phyloP scores from a whole-genome alignment of 108 stramenopile genomes.

The Cyclostephanos tholiformis region DNA sequence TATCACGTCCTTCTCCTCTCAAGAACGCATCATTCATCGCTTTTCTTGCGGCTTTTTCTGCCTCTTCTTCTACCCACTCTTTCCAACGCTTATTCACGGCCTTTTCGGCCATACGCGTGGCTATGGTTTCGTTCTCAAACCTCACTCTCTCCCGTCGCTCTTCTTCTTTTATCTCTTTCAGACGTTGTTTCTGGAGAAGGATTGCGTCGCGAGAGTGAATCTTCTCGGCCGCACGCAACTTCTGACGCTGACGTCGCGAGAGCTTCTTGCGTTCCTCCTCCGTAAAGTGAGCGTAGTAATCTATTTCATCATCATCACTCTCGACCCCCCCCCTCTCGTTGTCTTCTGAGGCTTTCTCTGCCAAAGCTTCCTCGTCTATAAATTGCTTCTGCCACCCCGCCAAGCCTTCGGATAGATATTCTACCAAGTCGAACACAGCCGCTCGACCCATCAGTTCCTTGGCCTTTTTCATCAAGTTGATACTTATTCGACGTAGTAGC shows the following conservation, averaged over 20 bases:
- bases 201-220: constrained; percentile 53
- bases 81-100: constrained; percentile 53
- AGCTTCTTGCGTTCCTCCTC: constrained; percentile 51
- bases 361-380: constrained; percentile 47
- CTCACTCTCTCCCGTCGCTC: constrained; percentile 46
- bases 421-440: constrained; percentile 55
- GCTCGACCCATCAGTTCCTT: constrained; percentile 52
- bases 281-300: constrained; percentile 46
- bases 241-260: constrained; percentile 61
- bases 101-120: constrained; percentile 50
- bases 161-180: constrained; percentile 45
- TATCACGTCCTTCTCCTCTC: constrained; percentile 49
- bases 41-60: constrained; percentile 50
- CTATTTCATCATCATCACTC: constrained; percentile 40
- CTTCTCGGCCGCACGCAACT: constrained; percentile 64
- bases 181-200: constrained; percentile 41
- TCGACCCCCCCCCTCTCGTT: constrained; percentile 36
- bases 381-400: constrained; percentile 51
- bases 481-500: constrained; percentile 59
- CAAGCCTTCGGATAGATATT: constrained; percentile 48
- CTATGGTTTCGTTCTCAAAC: constrained; percentile 35
- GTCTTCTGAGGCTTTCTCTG: constrained; percentile 35
- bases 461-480: constrained; percentile 36
- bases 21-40: constrained; percentile 72
- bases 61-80: constrained; percentile 56